phyloP scores from a whole-genome alignment of 768 basidiomycete species.

The Lactifluus hygrophoroides region DNA sequence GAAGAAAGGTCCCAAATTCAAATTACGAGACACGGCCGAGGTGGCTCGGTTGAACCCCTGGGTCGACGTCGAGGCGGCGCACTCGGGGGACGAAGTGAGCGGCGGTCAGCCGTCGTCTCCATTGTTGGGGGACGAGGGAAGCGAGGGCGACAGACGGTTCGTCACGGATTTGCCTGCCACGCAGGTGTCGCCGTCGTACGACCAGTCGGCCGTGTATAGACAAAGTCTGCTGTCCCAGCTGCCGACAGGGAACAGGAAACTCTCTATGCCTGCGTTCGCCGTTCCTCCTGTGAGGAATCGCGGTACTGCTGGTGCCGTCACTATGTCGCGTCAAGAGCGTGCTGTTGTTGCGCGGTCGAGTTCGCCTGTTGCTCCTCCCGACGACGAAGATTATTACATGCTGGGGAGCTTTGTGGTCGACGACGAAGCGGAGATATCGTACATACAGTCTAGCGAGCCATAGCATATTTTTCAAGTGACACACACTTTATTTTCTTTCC shows the following conservation, averaged over 20 bases:
- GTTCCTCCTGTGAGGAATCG: constrained; percentile 40
- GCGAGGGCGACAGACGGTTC: constrained; percentile 60
- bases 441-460: constrained; percentile 24
- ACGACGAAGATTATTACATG: constrained; percentile 55
- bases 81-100: constrained; percentile 75
- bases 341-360: constrained; percentile 36
- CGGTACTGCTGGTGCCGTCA: constrained; percentile 20
- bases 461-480: too few species aligned
- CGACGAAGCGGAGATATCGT: constrained; percentile 65
- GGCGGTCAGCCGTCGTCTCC: constrained; percentile 52
- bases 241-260: constrained; percentile 27
- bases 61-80: constrained; percentile 62
- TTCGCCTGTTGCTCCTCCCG: constrained; percentile 49
- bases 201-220: constrained; percentile 62
- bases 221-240: constrained; percentile 68
- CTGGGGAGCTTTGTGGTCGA: constrained; percentile 75
- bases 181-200: constrained; percentile 62
- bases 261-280: constrained; percentile 45
- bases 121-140: constrained; percentile 38
- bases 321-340: constrained; percentile 27
- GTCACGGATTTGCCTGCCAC: constrained; percentile 55
- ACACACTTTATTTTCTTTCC: too few species aligned
- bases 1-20: constrained; percentile 22
- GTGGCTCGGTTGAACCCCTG: constrained; percentile 37
- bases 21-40: constrained; percentile 25